Evolutionary conservation across 2,329 filamentous ascomycete species (phyloP), one percentile per base, ranked within the genome.

Genomic region (Lasiodiplodia citricola): DNA sequence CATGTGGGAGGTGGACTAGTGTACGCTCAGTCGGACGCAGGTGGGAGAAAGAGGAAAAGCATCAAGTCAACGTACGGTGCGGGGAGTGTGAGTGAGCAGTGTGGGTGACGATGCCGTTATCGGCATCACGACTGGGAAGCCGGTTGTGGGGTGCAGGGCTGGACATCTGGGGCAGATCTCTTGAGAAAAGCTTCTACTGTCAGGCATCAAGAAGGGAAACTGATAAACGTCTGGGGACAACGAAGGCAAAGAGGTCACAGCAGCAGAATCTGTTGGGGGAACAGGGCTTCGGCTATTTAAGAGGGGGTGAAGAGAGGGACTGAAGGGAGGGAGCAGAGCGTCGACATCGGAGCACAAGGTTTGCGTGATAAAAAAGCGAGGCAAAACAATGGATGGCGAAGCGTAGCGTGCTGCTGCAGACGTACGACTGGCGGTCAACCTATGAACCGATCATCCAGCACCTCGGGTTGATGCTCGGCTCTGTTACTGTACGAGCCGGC

Each of bases 41-140:
- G 14, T 6, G 55, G n/a, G n/a, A 38, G 31, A n/a, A 31, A 5
- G 25, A 35, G 31, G 1, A 8, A 7, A 14, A 55, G 25, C 31
- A 31, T 31, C 18, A 6, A 31, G 16, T 4, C 11, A 50, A 62
- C 58, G 41, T 62, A 62, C 58, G 23, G 41, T 62, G 58, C 58
- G 58, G 58, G 41, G 57, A 50, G 31, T 31, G 21, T 3, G 38
- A 23, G n/a, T 38, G 57, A 6, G 13, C 16, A 14, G 23, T 8
- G 38, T 47, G 41, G 28, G 58, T 23, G 37, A 41, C 21, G 25
- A 50, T 50, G 41, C 58, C 58, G 58, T 51, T 62, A 35, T 62
- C 58, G 58, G 58, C 58, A 41, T 41, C 25, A 16, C 28, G 57
- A 14, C 38, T 60, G 23, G 37, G 21, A 38, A 25, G 21, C 14